A percentile compares a stretch with the other conserved stretches of the same genome.
Evolutionary conservation across 1,284 basidiomycete species (phyloP).

Genomic region (Cryptococcus jaspeensis): DNA sequence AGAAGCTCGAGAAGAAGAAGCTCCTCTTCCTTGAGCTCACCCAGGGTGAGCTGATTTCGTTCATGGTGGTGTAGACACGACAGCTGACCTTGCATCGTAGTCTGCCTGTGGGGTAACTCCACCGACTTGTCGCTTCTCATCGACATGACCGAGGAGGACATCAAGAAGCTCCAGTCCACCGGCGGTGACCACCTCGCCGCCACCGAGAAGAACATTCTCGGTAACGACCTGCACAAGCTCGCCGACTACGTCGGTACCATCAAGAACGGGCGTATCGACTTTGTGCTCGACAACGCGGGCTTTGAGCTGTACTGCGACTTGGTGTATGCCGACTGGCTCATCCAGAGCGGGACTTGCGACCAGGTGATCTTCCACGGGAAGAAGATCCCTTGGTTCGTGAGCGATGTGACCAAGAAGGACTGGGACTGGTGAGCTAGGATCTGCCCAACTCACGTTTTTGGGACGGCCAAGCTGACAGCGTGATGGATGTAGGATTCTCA

Average conservation of each 20-base stretch:
- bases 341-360: conserved; percentile 83
- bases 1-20: conserved; percentile 72
- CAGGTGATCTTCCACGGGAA: conserved; percentile 76
- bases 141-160: conserved; percentile 98
- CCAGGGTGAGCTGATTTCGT: conserved; percentile 59
- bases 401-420: conserved; percentile 94
- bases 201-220: conserved; percentile 80
- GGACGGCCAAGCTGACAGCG: not conserved
- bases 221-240: conserved; percentile 61
- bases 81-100: conserved; percentile 50
- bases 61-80: not conserved
- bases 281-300: conserved; percentile 64
- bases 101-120: conserved; percentile 94
- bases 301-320: conserved; percentile 97
- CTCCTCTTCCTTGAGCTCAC: conserved; percentile 92
- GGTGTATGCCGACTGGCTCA: conserved; percentile 81
- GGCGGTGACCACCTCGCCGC: conserved; percentile 92
- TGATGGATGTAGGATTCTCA: conserved; percentile 57
- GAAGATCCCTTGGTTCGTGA: conserved; percentile 74
- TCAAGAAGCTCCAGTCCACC: conserved; percentile 94
- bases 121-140: conserved; percentile 94
- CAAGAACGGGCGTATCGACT: conserved; percentile 81
- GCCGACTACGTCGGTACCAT: conserved; percentile 79
- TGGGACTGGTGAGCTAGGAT: conserved; percentile 72
- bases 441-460: not conserved